phyloP scores from a whole-genome alignment of 179 eudicot genomes.

The Spergularia azorica region DNA sequence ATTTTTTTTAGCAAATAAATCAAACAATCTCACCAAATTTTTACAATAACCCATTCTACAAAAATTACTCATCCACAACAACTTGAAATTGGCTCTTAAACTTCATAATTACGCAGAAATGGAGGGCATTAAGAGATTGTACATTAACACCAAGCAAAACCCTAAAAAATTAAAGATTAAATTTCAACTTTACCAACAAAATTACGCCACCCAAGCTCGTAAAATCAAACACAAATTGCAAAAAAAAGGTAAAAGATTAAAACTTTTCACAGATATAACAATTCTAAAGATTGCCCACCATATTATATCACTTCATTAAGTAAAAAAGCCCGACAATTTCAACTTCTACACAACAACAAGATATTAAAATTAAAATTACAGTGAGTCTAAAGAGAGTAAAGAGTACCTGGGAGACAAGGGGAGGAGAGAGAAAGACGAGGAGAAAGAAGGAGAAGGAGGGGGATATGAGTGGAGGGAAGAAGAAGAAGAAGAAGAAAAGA shows the following conservation, averaged over 20 bases:
- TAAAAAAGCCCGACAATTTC: neutral
- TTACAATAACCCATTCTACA: neutral
- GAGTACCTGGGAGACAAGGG: conserved; percentile 34
- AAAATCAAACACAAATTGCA: neutral
- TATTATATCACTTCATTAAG: conserved; percentile 15
- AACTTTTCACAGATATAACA: neutral
- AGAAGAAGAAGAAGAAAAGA: conserved; percentile 29
- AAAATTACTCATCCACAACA: neutral
- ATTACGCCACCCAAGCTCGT: neutral
- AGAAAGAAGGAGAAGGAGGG: conserved; percentile 21
- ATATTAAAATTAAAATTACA: neutral
- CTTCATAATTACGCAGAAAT: too few species aligned
- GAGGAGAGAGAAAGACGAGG: conserved; percentile 12
- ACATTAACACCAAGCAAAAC: neutral
- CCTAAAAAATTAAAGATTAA: neutral
- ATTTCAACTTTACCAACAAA: neutral
- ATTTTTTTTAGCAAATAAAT: neutral
- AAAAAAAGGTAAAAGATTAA: neutral
- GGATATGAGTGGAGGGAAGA: conserved; percentile 19
- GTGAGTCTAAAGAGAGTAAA: neutral
- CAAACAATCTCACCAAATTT: neutral
- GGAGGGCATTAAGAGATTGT: too few species aligned
- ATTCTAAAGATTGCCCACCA: conserved; percentile 13
- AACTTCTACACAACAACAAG: neutral
- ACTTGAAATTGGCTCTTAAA: too few species aligned